Percentiles rank a stretch among this genome's conserved stretches.
phyloP scores from a whole-genome alignment of 108 stramenopile genomes.

The Stephanodiscus minutulus region DNA sequence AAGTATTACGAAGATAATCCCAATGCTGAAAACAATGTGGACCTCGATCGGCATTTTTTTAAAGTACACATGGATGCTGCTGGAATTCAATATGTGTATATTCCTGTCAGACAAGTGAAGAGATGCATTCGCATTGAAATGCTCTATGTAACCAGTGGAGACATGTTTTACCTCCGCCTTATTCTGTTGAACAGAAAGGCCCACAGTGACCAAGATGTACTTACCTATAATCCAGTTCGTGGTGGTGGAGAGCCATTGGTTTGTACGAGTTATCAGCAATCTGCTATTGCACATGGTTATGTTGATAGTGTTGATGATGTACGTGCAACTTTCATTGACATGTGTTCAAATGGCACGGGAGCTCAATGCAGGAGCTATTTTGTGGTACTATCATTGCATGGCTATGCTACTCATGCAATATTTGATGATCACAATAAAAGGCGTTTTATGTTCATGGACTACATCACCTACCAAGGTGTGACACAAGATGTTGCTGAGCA shows the following conservation, averaged over 20 bases:
- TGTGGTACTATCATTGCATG: neutral
- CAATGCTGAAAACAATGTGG: no score
- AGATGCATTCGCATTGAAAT: slow-evolving; percentile 2
- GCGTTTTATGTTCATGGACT: neutral
- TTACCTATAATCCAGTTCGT: neutral
- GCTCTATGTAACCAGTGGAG: neutral
- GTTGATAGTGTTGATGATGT: neutral
- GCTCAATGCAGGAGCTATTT: neutral
- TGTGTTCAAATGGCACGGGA: neutral
- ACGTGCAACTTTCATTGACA: neutral
- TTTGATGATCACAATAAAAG: neutral
- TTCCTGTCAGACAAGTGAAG: neutral
- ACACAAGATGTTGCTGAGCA: neutral
- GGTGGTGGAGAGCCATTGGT: no score
- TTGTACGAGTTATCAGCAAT: no score
- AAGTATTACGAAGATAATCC: no score
- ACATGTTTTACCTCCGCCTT: neutral
- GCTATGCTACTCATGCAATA: slow-evolving; percentile 8
- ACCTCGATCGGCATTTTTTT: no score
- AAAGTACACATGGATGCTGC: no score
- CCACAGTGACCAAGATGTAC: neutral
- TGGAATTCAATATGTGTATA: neutral
- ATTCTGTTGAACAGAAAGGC: neutral
- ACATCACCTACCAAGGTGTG: neutral
- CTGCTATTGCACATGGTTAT: neutral